Conservation (phyloP, 2,329 filamentous ascomycete genomes). For the Magnaporthiopsis rhizophila region DNA sequence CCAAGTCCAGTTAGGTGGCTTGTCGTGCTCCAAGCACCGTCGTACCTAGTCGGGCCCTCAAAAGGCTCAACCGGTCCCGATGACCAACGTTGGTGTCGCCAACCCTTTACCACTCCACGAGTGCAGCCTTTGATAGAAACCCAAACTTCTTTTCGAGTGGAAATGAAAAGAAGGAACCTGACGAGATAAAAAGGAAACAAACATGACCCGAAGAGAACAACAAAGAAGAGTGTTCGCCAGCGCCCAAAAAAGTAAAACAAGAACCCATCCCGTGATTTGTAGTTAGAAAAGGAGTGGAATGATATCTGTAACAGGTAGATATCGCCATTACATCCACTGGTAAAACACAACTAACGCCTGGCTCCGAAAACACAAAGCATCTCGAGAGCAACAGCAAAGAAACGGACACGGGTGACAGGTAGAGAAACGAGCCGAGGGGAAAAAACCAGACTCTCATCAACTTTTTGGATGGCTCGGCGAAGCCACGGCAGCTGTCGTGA, state of each 20-base stretch:
- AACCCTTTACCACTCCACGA: neutral
- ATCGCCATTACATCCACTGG: slow-evolving; percentile 8
- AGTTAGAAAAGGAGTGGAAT: neutral
- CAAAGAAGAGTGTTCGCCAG: neutral
- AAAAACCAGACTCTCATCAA: neutral
- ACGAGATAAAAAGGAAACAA: neutral
- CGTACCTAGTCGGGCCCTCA: neutral
- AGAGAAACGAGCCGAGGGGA: slow-evolving; percentile 1
- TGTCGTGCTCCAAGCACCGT: neutral
- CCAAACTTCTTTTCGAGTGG: slow-evolving; percentile 6
- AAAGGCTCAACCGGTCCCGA: neutral
- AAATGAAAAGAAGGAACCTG: neutral
- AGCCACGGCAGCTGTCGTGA: neutral
- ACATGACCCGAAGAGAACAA: neutral
- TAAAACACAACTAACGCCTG: slow-evolving; percentile 5
- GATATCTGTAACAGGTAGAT: slow-evolving; percentile 3
- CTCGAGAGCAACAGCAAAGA: slow-evolving; percentile 3
- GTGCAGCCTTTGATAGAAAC: neutral
- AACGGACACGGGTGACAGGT: neutral
- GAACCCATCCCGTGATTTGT: neutral
- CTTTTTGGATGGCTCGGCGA: neutral
- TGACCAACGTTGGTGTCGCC: neutral
- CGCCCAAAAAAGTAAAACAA: neutral
- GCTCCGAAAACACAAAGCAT: neutral
- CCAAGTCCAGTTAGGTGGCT: neutral